phyloP scores from a whole-genome alignment of 2,329 filamentous ascomycete species.

The Ascochyta rabiei region DNA sequence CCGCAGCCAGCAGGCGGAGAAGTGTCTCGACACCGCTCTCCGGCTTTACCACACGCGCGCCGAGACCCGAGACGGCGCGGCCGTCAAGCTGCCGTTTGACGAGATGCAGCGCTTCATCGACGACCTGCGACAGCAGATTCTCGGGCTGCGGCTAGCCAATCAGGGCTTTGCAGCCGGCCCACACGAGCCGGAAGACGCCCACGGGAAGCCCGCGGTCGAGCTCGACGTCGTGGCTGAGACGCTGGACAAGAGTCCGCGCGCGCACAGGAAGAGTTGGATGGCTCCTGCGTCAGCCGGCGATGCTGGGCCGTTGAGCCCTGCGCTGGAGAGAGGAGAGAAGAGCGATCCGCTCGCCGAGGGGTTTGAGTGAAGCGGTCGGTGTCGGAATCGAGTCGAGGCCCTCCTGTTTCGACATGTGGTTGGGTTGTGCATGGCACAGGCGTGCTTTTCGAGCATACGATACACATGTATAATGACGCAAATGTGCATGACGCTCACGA shows the following conservation, averaged over 20 bases:
- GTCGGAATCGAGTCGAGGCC: conserved; percentile 1
- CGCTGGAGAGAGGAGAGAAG: conserved; percentile 34
- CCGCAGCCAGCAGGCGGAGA: conserved; percentile 78
- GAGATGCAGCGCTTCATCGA: conserved; percentile 68
- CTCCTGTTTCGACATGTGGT: not conserved
- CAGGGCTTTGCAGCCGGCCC: conserved; percentile 47
- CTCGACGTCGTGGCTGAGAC: conserved; percentile 48
- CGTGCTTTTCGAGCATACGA: conserved; percentile 4
- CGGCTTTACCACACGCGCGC: conserved; percentile 56
- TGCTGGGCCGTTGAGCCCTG: conserved; percentile 38
- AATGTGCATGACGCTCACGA: not conserved
- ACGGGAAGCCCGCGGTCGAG: conserved; percentile 24
- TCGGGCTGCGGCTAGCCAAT: conserved; percentile 46
- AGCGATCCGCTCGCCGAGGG: conserved; percentile 35
- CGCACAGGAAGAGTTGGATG: conserved; percentile 53
- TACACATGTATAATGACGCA: not conserved
- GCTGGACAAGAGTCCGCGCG: conserved; percentile 42
- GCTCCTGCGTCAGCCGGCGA: conserved; percentile 34
- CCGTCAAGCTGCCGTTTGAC: conserved; percentile 52
- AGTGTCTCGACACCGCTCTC: conserved; percentile 74
- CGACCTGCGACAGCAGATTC: conserved; percentile 69
- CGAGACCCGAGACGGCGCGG: conserved; percentile 20
- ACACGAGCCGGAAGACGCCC: conserved; percentile 30
- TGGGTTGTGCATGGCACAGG: not conserved
- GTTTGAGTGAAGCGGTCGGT: conserved; percentile 33